Conservation (phyloP, 169 alveolate species). For the Cryptosporidium muris region DNA sequence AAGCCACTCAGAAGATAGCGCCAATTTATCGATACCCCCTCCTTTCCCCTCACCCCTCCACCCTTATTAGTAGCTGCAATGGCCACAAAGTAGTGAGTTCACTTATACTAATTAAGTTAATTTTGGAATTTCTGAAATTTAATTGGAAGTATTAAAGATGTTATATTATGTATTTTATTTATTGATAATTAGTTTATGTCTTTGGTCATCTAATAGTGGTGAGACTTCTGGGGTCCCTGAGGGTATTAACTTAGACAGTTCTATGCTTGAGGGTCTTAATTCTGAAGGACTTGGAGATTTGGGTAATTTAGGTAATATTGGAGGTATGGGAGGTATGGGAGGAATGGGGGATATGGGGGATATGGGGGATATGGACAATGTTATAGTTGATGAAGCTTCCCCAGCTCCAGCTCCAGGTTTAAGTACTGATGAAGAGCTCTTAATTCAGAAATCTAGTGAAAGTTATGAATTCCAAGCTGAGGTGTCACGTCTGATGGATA, state of each 20-base stretch:
- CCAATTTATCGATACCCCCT: too few relatives aligned
- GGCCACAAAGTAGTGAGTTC: too few relatives aligned
- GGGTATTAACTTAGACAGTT: neutral
- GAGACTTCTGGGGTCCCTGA: constrained; percentile 33
- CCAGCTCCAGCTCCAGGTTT: constrained; percentile 41
- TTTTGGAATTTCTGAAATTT: too few relatives aligned
- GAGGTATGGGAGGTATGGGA: constrained; percentile 1
- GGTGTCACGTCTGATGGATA: constrained; percentile 98
- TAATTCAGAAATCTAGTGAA: constrained; percentile 72
- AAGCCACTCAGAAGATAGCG: too few relatives aligned
- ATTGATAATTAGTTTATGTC: too few relatives aligned
- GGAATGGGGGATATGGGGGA: neutral
- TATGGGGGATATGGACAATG: neutral
- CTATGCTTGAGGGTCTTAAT: too few relatives aligned
- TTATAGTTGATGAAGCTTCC: constrained; percentile 10
- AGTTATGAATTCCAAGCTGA: constrained; percentile 96
- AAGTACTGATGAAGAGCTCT: constrained; percentile 28
- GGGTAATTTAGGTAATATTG: neutral
- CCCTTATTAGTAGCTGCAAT: too few relatives aligned
- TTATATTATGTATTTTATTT: too few relatives aligned
- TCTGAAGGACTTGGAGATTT: neutral
- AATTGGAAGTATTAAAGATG: too few relatives aligned
- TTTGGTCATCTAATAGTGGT: constrained; percentile 3
- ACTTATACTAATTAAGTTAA: too few relatives aligned
- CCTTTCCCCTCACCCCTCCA: too few relatives aligned